Conservation (phyloP, 2,329 filamentous ascomycete species). For the Fusarium tupiense region DNA sequence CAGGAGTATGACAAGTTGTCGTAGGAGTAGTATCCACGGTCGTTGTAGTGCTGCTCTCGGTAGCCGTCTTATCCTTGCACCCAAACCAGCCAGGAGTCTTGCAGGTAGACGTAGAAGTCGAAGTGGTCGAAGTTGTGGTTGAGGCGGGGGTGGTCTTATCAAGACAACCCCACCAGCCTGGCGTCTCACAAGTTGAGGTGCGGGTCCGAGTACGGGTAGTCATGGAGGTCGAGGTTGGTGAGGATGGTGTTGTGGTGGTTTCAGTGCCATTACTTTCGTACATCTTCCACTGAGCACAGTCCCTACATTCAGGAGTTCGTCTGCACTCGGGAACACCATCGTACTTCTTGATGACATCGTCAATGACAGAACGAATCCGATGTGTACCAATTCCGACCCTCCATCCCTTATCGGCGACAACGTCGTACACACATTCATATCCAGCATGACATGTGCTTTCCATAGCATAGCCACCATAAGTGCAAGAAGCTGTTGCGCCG, state of each 20-base stretch:
- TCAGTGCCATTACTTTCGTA: slow-evolving; percentile 92
- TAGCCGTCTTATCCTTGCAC: slow-evolving; percentile 62
- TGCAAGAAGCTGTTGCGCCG: slow-evolving; percentile 86
- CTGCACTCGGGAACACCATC: slow-evolving; percentile 81
- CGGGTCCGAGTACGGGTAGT: slow-evolving; percentile 76
- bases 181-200: slow-evolving; percentile 88
- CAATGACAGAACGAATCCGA: slow-evolving; percentile 87
- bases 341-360: slow-evolving; percentile 86
- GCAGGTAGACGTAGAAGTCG: slow-evolving; percentile 65
- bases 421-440: slow-evolving; percentile 89
- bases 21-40: slow-evolving; percentile 48
- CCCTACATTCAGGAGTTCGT: slow-evolving; percentile 81
- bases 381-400: slow-evolving; percentile 91
- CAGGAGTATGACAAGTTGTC: slow-evolving; percentile 60
- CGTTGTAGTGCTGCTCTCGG: slow-evolving; percentile 42
- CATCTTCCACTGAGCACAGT: slow-evolving; percentile 95
- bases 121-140: slow-evolving; percentile 54
- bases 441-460: slow-evolving; percentile 94
- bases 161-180: slow-evolving; percentile 89
- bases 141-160: slow-evolving; percentile 68
- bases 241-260: slow-evolving; percentile 69
- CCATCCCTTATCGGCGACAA: slow-evolving; percentile 91
- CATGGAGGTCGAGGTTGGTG: slow-evolving; percentile 59
- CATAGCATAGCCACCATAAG: slow-evolving; percentile 91
- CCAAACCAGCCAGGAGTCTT: slow-evolving; percentile 74